Conservation (phyloP, 106 monocot genomes). For the Acorus calamus region DNA sequence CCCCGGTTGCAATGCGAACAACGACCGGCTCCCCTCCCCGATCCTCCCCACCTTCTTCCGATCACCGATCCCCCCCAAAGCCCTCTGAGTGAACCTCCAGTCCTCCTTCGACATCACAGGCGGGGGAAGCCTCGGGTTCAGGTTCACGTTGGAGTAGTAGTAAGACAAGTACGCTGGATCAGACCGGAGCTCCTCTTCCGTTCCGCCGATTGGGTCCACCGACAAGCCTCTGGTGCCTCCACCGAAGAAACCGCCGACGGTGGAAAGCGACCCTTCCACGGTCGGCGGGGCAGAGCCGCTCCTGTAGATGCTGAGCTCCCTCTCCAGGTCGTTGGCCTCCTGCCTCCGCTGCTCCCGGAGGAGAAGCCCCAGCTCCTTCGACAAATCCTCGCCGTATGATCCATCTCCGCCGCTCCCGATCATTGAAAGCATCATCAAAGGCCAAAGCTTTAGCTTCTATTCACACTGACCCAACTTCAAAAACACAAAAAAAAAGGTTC, state of each 20-base stretch:
- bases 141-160: conserved; percentile 53
- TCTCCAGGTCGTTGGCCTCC: conserved; percentile 23
- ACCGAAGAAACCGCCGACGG: conserved; percentile 16
- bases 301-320: conserved; percentile 45
- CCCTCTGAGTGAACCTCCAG: conserved; percentile 48
- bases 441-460: conserved; percentile 2
- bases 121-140: conserved; percentile 57
- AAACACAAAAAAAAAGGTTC: too few relatives aligned
- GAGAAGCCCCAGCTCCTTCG: conserved; percentile 23
- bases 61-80: conserved; percentile 44
- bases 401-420: conserved; percentile 13
- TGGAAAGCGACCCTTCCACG: conserved; percentile 31
- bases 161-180: conserved; percentile 51
- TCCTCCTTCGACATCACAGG: conserved; percentile 69
- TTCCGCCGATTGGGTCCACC: background rate
- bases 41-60: conserved; percentile 21
- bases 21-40: conserved; percentile 15
- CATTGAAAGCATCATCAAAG: conserved; percentile 32
- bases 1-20: conserved; percentile 36
- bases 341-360: conserved; percentile 26
- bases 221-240: background rate
- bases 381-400: conserved; percentile 4
- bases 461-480: too few relatives aligned
- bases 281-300: conserved; percentile 66
- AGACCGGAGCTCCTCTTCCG: conserved; percentile 37